A percentile compares a stretch with the other conserved stretches of the same genome.
Evolutionary conservation across 345 rosid genomes (phyloP).

Genomic region (Lenwebbia sp.): DNA sequence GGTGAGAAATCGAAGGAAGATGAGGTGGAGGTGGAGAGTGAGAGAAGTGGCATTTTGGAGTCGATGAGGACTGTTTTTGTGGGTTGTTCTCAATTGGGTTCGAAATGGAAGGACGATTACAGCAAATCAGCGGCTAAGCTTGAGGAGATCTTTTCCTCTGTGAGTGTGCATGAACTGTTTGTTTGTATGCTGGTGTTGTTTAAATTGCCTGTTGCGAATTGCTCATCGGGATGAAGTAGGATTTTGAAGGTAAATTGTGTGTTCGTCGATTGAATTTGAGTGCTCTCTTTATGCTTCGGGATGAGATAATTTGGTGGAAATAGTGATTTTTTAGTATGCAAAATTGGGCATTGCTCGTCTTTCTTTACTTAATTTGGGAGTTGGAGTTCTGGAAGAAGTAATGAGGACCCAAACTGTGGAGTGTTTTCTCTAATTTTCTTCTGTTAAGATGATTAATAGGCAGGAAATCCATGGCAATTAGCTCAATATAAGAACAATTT

Average conservation of each 20-base stretch:
- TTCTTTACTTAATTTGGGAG: background rate
- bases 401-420: background rate
- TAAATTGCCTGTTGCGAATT: background rate
- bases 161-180: background rate
- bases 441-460: background rate
- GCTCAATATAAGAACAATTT: background rate
- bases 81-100: background rate
- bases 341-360: background rate
- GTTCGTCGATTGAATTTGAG: background rate
- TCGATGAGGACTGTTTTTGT: background rate
- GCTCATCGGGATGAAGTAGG: background rate
- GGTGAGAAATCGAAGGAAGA: slow-evolving; percentile 18
- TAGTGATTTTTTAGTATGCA: background rate
- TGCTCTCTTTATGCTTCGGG: background rate
- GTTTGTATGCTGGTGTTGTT: background rate
- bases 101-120: background rate
- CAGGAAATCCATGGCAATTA: background rate
- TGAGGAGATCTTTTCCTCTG: slow-evolving; percentile 3
- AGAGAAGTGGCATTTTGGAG: slow-evolving; percentile 32
- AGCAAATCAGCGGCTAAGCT: background rate
- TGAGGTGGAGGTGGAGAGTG: slow-evolving; percentile 15
- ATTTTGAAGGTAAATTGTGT: background rate
- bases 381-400: background rate
- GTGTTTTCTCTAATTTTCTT: background rate
- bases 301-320: background rate